Evolutionary conservation across 495 filamentous ascomycete species (phyloP), one percentile per base, ranked within the genome.

Genomic region (Aspergillus taichungensis): DNA sequence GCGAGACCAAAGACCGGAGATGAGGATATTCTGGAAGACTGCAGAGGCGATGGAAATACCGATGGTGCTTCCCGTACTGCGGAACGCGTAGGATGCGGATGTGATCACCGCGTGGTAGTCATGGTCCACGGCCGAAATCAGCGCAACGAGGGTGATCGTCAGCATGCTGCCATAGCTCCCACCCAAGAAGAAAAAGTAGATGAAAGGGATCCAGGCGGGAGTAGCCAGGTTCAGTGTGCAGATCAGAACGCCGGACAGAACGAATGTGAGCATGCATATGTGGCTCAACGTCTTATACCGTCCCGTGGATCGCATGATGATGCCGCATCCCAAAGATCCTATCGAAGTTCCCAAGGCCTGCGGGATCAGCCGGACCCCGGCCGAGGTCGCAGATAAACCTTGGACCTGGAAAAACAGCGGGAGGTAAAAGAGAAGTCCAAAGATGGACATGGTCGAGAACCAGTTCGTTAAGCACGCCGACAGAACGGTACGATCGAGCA

Each of bases 81-180:
- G 80, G 61, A 88, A 90, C 3, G 84, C 83, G 52, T 88, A 95
- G 0, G 80, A 87, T 3, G 85, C 83, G 0, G 85, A 88, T 3
- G 89, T 95, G 46, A 88, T 78, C 31, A 92, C 83, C 6, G 90
- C 89, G 56, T 95, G 90, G 45, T 91, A 72, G 6, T 82, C 68
- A 59, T 90, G 87, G 37, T 85, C 82, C 27, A 94, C 88, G 0
- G 87, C 81, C 5, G 84, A 78, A 29, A 96, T 85, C 37, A 88
- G 78, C 0, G 85, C 83, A 8, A 95, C 73, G 29, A 95, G 68
- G 0, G 83, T 88, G 29, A 87, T 72, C 8, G 87, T 94, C 30
- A 96, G 72, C 66, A 85, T 85, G 37, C 79, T 82, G 13, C 86
- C 85, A 39, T 92, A 87, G 5, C 84, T 83, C 1, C 67, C 56